These are phyloP conservation scores for Coemansia sp. DNA, from an alignment of 192 early-diverging fungal species.

Conservation along the genomic window DNA sequence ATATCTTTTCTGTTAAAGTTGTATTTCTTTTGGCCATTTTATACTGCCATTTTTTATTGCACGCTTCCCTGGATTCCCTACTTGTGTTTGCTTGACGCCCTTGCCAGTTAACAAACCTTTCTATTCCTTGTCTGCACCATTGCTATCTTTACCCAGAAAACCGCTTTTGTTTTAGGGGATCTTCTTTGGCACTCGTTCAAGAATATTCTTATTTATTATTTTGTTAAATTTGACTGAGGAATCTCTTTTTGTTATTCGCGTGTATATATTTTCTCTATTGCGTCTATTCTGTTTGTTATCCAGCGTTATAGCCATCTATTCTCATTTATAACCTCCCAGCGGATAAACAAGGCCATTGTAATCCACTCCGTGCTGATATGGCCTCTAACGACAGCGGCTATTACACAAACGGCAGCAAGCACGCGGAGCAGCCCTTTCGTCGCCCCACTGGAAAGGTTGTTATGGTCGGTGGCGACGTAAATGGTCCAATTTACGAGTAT, in stretches of 20 bases:
- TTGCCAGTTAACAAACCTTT: neutral
- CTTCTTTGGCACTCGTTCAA: neutral
- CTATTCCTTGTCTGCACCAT: neutral
- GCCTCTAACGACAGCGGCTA: conserved; percentile 22
- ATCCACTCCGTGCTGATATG: conserved; percentile 5
- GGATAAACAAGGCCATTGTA: neutral
- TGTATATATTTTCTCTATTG: neutral
- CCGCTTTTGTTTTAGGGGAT: no score
- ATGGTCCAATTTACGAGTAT: conserved; percentile 9
- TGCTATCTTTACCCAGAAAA: no score
- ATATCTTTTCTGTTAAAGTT: conserved; percentile 9
- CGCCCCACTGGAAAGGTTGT: conserved; percentile 34
- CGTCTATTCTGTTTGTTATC: neutral
- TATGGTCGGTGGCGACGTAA: conserved; percentile 7
- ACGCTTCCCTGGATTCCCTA: conserved; percentile 1
- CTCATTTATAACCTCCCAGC: neutral
- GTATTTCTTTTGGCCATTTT: neutral
- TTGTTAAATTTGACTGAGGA: neutral
- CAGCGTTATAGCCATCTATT: neutral
- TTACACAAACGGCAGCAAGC: conserved; percentile 5
- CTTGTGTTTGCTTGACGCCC: neutral
- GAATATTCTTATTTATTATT: neutral
- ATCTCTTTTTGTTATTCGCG: neutral
- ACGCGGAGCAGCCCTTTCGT: conserved; percentile 23
- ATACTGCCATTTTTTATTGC: conserved; percentile 11